Percentiles rank a stretch among this genome's conserved stretches.
Evolutionary conservation across 75 land plant genomes (phyloP).

Genomic region (Chamaecyparis obtusa): DNA sequence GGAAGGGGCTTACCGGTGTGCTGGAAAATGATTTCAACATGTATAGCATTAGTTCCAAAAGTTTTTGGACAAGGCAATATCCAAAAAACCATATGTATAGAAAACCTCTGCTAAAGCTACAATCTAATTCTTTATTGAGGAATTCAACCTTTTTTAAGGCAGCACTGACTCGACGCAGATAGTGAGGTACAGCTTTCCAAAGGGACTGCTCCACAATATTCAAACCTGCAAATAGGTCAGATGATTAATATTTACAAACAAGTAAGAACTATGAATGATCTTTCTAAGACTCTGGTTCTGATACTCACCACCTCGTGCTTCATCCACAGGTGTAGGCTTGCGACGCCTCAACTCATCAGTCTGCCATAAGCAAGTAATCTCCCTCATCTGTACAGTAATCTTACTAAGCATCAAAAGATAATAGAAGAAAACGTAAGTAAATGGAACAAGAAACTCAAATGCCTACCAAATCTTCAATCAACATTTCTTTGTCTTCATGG

Average conservation of each 20-base stretch:
- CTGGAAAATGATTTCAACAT: conserved; percentile 34
- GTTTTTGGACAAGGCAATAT: background rate
- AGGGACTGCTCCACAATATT: conserved; percentile 94
- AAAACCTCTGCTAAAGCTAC: background rate
- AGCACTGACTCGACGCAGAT: conserved; percentile 86
- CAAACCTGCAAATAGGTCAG: conserved; percentile 46
- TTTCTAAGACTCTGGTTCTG: background rate
- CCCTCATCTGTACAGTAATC: conserved; percentile 64
- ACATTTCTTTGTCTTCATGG: conserved; percentile 76
- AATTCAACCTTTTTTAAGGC: conserved; percentile 73
- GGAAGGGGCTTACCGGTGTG: conserved; percentile 92
- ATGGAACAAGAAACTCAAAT: background rate
- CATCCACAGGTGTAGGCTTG: conserved; percentile 94
- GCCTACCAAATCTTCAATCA: conserved; percentile 92
- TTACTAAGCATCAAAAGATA: background rate
- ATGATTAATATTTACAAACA: conserved; percentile 4
- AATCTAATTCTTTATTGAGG: background rate
- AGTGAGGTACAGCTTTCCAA: conserved; percentile 96
- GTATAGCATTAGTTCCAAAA: background rate
- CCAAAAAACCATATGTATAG: background rate
- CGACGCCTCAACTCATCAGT: conserved; percentile 93
- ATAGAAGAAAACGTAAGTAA: background rate
- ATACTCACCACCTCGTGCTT: conserved; percentile 82
- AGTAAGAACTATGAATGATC: background rate
- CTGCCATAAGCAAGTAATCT: conserved; percentile 88